phyloP scores from a whole-genome alignment of 2,329 filamentous ascomycete species.

The Cercospora zeina region DNA sequence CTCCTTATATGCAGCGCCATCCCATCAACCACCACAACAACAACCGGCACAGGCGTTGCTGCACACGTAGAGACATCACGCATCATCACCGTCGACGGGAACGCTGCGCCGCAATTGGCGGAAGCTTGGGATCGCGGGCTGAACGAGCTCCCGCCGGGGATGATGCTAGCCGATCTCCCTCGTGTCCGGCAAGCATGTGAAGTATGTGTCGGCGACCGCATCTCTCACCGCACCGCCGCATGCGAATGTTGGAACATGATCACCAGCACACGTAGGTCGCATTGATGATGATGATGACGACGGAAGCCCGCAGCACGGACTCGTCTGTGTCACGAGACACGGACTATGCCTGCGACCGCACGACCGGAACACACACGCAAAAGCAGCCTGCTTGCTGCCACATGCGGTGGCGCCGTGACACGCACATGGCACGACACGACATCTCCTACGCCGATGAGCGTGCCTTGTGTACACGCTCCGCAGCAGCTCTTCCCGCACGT shows the following conservation, averaged over 20 bases:
- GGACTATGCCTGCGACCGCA: too few species aligned
- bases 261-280: neutral
- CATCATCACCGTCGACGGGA: neutral
- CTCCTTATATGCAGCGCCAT: too few species aligned
- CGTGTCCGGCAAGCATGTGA: slow-evolving; percentile 22
- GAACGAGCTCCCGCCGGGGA: too few species aligned
- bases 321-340: too few species aligned
- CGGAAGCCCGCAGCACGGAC: neutral
- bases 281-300: neutral
- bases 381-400: neutral
- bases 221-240: slow-evolving; percentile 4
- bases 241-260: neutral
- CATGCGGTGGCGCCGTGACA: slow-evolving; percentile 7
- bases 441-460: neutral
- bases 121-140: neutral
- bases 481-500: slow-evolving; percentile 44
- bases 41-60: too few species aligned
- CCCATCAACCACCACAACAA: too few species aligned
- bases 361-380: neutral
- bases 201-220: neutral
- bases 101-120: slow-evolving; percentile 10
- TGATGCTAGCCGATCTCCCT: slow-evolving; percentile 10
- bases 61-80: neutral
- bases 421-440: neutral
- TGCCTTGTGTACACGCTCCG: slow-evolving; percentile 23